Conservation (phyloP, 768 basidiomycete species). For the Fomitopsis serialis region DNA sequence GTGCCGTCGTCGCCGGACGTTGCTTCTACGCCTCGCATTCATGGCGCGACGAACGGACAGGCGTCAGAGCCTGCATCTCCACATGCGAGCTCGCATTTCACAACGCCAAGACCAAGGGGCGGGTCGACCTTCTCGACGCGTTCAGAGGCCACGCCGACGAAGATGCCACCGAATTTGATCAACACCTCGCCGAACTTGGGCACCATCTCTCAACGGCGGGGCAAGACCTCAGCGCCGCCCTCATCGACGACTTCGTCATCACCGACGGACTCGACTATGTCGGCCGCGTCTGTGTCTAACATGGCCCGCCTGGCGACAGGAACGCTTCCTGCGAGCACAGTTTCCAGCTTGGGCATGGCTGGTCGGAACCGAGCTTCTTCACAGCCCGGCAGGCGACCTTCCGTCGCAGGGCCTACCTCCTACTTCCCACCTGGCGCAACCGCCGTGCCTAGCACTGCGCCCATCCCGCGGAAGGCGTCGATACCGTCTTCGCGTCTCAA, state of each 20-base stretch:
- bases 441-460: conserved; percentile 31
- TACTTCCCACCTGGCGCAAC: conserved; percentile 45
- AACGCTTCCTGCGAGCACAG: conserved; percentile 34
- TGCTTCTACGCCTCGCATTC: conserved; percentile 11
- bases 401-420: conserved; percentile 48
- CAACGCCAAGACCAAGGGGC: conserved; percentile 50
- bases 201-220: conserved; percentile 63
- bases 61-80: conserved; percentile 44
- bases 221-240: conserved; percentile 57
- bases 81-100: conserved; percentile 33
- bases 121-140: conserved; percentile 38
- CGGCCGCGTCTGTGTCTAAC: conserved; percentile 28
- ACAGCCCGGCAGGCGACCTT: conserved; percentile 71
- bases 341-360: conserved; percentile 27
- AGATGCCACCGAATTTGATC: conserved; percentile 35
- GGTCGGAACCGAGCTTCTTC: conserved; percentile 65
- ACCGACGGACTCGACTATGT: conserved; percentile 33
- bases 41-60: conserved; percentile 3
- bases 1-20: conserved; percentile 27
- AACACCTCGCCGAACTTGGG: conserved; percentile 56
- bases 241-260: conserved; percentile 24
- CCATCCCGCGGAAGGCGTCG: conserved; percentile 54
- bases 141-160: conserved; percentile 25
- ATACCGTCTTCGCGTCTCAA: conserved; percentile 51
- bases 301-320: conserved; percentile 28